Evolutionary conservation across 768 basidiomycete genomes (phyloP), one percentile per base, ranked within the genome.

Genomic region (Suillus clintonianus): DNA sequence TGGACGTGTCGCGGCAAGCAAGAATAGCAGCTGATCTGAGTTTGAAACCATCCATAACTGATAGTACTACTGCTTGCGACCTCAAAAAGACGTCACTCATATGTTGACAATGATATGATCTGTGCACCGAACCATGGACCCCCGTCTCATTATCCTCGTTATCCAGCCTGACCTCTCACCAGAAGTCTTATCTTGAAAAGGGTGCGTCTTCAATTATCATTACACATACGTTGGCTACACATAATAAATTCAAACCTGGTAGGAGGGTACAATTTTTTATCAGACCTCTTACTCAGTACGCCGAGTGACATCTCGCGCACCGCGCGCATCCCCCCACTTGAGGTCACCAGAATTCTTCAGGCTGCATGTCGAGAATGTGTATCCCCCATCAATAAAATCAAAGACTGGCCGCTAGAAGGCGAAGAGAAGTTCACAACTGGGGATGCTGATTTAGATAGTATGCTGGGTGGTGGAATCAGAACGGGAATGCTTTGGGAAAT

Each of bases 401-500:
- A 78, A 39, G 75, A 80, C 4, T 64, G 70, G 62, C 61, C 71
- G 4, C 72, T 79, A 43, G 78, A 77, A 15, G 47, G n/a, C 45
- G 78, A 80, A 34, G 81, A 84, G 57, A 79, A 75, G 59, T 86
- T 91, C 68, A 87, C 91, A 0, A 91, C 91, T 0, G 95, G 95
- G 1, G 93, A 97, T 71, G 62, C 72, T 2, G 70, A 77, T 22
- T 79, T 98, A 17, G 94, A 98, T 72, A 61, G 74, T 32, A 78
- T 84, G 6, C 79, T 98, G 0, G 91, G 90, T 8, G 95, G 95
- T 14, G 95, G 95, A 3, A 81, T 97, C 24, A 78, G 83, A 61
- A 86, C 89, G 1, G 89, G 93, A 2, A 89, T 89, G 84, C 66
- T 98, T 3, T 96, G 93, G 86, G 95, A 98, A 68, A 78, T 97